These are phyloP conservation scores for Venturia carpophila DNA, from an alignment of 2,329 filamentous ascomycete genomes.

Conservation along the genomic window DNA sequence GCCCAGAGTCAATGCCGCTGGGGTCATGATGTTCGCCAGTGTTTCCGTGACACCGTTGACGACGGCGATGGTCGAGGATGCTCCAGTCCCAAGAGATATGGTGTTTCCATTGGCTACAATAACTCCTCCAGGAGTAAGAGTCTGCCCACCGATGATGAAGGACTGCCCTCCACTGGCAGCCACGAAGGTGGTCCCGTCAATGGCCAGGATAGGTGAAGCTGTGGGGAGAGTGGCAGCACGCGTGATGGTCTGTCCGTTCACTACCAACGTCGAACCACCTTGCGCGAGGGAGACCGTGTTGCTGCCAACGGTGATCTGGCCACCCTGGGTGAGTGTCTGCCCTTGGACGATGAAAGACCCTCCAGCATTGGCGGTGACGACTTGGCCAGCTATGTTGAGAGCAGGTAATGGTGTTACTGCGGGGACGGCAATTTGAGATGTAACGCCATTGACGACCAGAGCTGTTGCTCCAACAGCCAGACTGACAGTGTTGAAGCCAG, in stretches of 20 bases:
- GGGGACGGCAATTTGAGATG: conserved; percentile 19
- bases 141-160: conserved; percentile 35
- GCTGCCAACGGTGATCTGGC: conserved; percentile 18
- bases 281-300: conserved; percentile 17
- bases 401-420: conserved; percentile 21
- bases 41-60: conserved; percentile 26
- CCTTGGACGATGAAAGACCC: conserved; percentile 17
- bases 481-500: conserved; percentile 35
- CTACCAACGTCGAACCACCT: conserved; percentile 11
- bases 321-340: conserved; percentile 19
- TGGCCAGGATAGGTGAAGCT: conserved; percentile 22
- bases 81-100: conserved; percentile 27
- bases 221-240: conserved; percentile 20
- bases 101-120: conserved; percentile 30
- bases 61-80: conserved; percentile 13
- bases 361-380: conserved; percentile 20
- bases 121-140: conserved; percentile 30
- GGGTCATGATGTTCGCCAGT: conserved; percentile 24
- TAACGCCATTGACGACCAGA: conserved; percentile 27
- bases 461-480: conserved; percentile 34
- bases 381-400: conserved; percentile 27
- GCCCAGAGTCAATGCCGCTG: conserved; percentile 29
- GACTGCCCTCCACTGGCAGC: conserved; percentile 19
- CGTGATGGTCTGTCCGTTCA: conserved; percentile 20
- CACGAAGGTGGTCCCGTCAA: conserved; percentile 26